Conservation (phyloP, 2,329 filamentous ascomycete genomes). For the Fusarium neocosmosporiellum region DNA sequence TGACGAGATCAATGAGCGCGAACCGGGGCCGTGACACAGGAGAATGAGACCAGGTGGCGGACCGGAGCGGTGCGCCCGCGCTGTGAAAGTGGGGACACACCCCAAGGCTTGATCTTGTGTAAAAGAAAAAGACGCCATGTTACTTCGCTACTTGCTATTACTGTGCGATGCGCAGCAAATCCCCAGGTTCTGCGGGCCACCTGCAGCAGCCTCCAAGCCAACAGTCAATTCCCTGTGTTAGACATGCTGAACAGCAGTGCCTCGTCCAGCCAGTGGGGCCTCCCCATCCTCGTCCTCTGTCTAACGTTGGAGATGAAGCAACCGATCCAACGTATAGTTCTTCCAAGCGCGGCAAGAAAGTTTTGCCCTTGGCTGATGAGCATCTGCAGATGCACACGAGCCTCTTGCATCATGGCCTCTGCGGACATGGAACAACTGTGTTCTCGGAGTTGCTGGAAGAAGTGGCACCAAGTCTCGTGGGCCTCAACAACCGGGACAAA, state of each 20-base stretch:
- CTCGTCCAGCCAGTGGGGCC: neutral
- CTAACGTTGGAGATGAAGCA: neutral
- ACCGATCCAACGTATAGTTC: neutral
- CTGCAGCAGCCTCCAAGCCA: neutral
- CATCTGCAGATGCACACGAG: neutral
- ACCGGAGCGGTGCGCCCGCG: neutral
- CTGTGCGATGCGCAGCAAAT: neutral
- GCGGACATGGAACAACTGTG: neutral
- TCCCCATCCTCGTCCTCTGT: neutral
- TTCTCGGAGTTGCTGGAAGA: neutral
- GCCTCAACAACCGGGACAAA: neutral
- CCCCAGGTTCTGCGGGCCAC: accelerated
- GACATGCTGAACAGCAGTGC: neutral
- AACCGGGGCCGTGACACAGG: too few relatives aligned
- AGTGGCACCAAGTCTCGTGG: neutral
- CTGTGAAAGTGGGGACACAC: neutral
- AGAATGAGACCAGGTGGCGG: too few relatives aligned
- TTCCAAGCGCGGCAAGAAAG: neutral
- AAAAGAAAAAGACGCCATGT: neutral
- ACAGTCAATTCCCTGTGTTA: neutral
- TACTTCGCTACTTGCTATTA: neutral
- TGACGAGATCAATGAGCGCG: too few relatives aligned
- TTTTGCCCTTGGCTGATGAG: neutral
- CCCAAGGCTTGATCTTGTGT: neutral
- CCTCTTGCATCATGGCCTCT: neutral